Percentiles rank a stretch among this genome's conserved stretches.
These are phyloP conservation scores for Beauveria brongniartii DNA, from an alignment of 2,329 filamentous ascomycete species.

Conservation along the genomic window DNA sequence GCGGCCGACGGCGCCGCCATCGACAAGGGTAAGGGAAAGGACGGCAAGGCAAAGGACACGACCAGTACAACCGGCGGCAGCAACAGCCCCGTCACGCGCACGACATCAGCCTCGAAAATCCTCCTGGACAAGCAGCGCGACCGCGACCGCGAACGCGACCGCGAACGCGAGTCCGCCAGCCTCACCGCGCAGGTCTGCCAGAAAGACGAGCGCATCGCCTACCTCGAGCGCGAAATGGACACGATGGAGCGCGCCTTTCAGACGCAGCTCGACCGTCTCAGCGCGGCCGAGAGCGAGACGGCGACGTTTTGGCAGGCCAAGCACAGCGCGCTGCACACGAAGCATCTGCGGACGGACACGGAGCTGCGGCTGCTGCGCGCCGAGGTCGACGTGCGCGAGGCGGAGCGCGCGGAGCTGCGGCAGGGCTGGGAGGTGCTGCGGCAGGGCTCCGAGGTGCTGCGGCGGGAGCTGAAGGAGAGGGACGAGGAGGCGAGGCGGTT, in stretches of 20 bases:
- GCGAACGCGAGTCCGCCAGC: constrained; percentile 19
- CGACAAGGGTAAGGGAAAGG: constrained; percentile 20
- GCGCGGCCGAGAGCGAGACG: constrained; percentile 46
- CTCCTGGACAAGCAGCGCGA: constrained; percentile 9
- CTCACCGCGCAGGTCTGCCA: constrained; percentile 29
- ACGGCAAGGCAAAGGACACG: constrained; percentile 16
- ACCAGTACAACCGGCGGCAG: constrained; percentile 17
- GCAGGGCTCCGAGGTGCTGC: constrained; percentile 39
- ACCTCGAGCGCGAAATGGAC: constrained; percentile 43
- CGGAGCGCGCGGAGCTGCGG: constrained; percentile 40
- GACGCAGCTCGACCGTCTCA: constrained; percentile 44
- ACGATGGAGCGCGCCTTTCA: constrained; percentile 47
- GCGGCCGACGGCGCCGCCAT: constrained; percentile 19
- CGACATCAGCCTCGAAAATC: not conserved
- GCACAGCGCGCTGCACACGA: constrained; percentile 43
- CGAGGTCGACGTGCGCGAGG: constrained; percentile 40
- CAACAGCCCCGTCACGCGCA: constrained; percentile 12
- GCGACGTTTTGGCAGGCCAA: constrained; percentile 51
- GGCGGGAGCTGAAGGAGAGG: constrained; percentile 36
- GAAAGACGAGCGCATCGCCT: constrained; percentile 44
- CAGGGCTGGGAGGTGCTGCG: constrained; percentile 42
- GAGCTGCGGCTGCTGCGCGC: constrained; percentile 42
- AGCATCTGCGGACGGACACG: constrained; percentile 43
- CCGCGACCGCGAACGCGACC: constrained; percentile 12
- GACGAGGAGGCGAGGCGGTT: constrained; percentile 50